A percentile compares a stretch with the other conserved stretches of the same genome.
phyloP scores from a whole-genome alignment of 805 yeast genomes.

The Wickerhamiella azymoides region DNA sequence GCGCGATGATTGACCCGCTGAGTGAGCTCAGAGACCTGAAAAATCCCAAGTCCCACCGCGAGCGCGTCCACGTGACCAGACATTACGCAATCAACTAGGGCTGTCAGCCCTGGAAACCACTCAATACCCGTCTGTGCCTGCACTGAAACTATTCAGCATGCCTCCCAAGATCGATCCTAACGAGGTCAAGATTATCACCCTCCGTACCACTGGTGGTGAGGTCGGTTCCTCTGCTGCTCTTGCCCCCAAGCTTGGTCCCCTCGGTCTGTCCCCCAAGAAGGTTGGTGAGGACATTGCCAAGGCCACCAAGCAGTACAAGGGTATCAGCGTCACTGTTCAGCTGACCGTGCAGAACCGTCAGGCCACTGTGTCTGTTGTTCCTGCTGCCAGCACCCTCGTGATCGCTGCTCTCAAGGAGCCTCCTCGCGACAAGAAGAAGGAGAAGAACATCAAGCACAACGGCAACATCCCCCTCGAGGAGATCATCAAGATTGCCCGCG shows the following conservation, averaged over 20 bases:
- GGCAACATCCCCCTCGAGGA: constrained; percentile 98
- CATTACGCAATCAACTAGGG: neutral
- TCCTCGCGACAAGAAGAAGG: constrained; percentile 99
- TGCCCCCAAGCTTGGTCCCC: constrained; percentile 99
- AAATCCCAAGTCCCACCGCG: too few species aligned
- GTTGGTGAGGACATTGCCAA: constrained; percentile 99
- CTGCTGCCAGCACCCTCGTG: constrained; percentile 97
- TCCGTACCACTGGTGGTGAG: constrained; percentile 99
- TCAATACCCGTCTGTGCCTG: neutral
- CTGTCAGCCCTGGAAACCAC: neutral
- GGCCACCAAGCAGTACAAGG: constrained; percentile 98
- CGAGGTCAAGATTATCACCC: constrained; percentile 96
- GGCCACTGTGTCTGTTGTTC: constrained; percentile 96
- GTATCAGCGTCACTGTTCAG: constrained; percentile 98
- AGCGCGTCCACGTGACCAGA: too few species aligned
- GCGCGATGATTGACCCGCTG: too few species aligned
- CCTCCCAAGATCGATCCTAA: constrained; percentile 98
- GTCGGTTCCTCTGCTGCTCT: constrained; percentile 99
- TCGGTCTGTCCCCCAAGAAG: constrained; percentile 99
- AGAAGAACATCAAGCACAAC: constrained; percentile 97
- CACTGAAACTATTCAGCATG: constrained; percentile 27
- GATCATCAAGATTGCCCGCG: constrained; percentile 93
- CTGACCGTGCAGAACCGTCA: constrained; percentile 99
- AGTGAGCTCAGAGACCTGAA: too few species aligned
- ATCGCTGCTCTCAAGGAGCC: constrained; percentile 99